These are phyloP conservation scores for Botrytis fabae DNA, from an alignment of 2,329 filamentous ascomycete species.

Conservation along the genomic window DNA sequence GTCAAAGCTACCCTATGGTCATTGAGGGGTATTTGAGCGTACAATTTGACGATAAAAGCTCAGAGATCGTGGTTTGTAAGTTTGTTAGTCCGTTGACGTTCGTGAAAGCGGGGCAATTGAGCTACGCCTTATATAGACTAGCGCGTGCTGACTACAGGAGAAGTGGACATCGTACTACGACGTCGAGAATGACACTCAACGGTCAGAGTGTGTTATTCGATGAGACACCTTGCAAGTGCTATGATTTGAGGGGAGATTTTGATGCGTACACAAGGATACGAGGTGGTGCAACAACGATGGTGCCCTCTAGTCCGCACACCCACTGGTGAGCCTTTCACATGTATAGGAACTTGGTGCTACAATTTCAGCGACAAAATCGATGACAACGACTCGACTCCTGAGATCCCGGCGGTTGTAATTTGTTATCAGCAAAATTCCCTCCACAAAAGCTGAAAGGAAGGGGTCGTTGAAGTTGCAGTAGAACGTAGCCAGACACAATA, in stretches of 20 bases:
- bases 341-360: not conserved
- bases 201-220: not conserved
- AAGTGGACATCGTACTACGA: not conserved
- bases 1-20: slow-evolving; percentile 12
- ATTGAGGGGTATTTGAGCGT: slow-evolving; percentile 32
- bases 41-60: slow-evolving; percentile 29
- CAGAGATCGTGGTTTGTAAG: not conserved
- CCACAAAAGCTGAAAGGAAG: not conserved
- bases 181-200: not conserved
- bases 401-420: not conserved
- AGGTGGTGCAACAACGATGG: not conserved
- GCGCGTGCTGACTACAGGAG: not conserved
- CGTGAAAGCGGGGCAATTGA: not conserved
- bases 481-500: not conserved
- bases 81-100: not conserved
- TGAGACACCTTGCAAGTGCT: not conserved
- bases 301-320: not conserved
- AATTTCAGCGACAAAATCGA: not conserved
- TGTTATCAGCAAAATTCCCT: not conserved
- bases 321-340: too few species aligned
- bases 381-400: not conserved
- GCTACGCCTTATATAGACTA: slow-evolving; percentile 11
- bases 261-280: not conserved
- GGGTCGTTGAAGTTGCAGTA: not conserved
- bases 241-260: not conserved